Base-by-base conservation (phyloP, 306 rosid genomes). In the Styphnolobium japonicum region DNA sequence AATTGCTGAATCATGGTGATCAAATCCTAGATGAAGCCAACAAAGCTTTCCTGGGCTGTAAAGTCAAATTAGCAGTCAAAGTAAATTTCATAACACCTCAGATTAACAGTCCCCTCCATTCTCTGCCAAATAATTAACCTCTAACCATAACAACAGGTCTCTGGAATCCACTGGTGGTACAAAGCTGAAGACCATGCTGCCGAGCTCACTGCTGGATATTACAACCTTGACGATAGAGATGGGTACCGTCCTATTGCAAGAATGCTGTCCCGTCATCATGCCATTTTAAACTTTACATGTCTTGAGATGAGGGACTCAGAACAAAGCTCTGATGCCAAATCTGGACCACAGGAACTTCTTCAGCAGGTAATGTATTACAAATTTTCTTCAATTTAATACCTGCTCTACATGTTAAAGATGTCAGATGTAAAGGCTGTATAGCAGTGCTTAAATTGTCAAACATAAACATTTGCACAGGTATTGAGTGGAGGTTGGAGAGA, bases 81-180 rank as follows among this genome's bases (percentile, higher is more conserved):
- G 97, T 94, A 90, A 39, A 77, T 63, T 73, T 79, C 73, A 49
- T 15, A 51, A 63, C 34, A 71, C 22, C 61, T 31, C 21, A 64
- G 14, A 70, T 58, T 22, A 67, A 18, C 19, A 52, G 21, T 45
- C 29, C 57, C 60, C 72, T 55, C 39, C 42, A 49, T 67, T 70
- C 23, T 21, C 39, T 42, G 4, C 53, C 57, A 65, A 78, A 46
- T 68, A 31, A 71, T 25, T 65, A 46, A 22, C 29, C 60, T 42
- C 75, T 78, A 42, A 68, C 80, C 29, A 51, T 80, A 74, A 29
- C 66, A 82, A 53, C 87, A 90, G 98, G 97, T 94, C 34, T 85
- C 95, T 4, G 97, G 97, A 86, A 90, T 94, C 75, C 97, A 94
- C 80, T 92, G 98, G 97, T 94, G 97, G 97, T 92, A 91, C 65